Evolutionary conservation across 202 grass and related monocot species (phyloP).

Genomic region (Eragrostis tef): DNA sequence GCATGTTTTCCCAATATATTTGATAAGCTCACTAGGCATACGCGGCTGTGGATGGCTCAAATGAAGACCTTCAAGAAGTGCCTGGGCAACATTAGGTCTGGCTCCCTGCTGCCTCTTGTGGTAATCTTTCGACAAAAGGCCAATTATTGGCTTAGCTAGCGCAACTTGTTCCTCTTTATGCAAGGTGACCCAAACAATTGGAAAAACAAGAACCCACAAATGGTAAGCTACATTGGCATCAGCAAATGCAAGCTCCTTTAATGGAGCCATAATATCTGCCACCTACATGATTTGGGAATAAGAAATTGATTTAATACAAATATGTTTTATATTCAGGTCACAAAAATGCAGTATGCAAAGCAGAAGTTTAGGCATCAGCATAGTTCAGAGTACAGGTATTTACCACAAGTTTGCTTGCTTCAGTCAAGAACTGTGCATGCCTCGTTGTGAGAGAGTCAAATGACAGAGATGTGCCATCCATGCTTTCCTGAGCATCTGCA

Average conservation of each 20-base stretch:
- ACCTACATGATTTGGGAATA: constrained; percentile 64
- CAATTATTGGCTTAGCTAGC: constrained; percentile 94
- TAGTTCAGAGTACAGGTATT: constrained; percentile 32
- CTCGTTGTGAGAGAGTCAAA: constrained; percentile 79
- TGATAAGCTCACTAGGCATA: constrained; percentile 98
- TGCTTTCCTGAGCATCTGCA: constrained; percentile 60
- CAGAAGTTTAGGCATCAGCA: constrained; percentile 1
- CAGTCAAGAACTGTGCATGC: constrained; percentile 90
- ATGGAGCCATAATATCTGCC: constrained; percentile 80
- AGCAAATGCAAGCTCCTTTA: constrained; percentile 92
- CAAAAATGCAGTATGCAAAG: constrained; percentile 10
- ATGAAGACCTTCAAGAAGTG: constrained; percentile 98
- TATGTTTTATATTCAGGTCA: constrained; percentile 36
- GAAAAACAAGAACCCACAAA: constrained; percentile 99
- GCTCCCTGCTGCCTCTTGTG: constrained; percentile 93
- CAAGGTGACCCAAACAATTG: constrained; percentile 99
- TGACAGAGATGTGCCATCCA: constrained; percentile 64
- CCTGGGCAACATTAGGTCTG: constrained; percentile 96
- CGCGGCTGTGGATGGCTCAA: constrained; percentile 98
- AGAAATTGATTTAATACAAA: constrained; percentile 29
- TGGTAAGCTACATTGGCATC: constrained; percentile 96
- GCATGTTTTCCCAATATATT: constrained; percentile 99
- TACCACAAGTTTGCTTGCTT: constrained; percentile 90
- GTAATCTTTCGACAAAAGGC: constrained; percentile 94
- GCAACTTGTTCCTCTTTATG: constrained; percentile 93